Evolutionary conservation across 495 filamentous ascomycete genomes (phyloP), one percentile per base, ranked within the genome.

Genomic region (Hypoxylon lienhwacheense): DNA sequence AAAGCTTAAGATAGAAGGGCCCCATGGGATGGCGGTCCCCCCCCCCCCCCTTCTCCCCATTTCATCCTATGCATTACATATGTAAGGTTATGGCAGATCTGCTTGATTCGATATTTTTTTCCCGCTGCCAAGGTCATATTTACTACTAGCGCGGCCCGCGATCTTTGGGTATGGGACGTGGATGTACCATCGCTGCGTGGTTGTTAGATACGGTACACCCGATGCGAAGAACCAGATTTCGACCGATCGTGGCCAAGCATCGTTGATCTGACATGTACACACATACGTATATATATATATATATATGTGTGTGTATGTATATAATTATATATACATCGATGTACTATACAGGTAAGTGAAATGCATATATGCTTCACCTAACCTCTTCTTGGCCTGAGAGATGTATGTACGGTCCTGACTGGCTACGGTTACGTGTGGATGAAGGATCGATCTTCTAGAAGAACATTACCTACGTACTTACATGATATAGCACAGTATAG

Each of bases 221-320:
- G n/a, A 34, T 51, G 10, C 15, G 26, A 24, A 35, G 45, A 51
- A 44, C 57, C 57, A 55, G 47, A 61, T 35, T 55, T 47, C 14
- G 43, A 34, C 51, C 40, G 52, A 55, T 61, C 51, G 57, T 54
- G 56, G 57, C 50, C 21, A 31, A 12, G 5, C 17, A 61, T n/a
- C n/a, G n/a, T n/a, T n/a, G n/a, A n/a, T 55, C 51, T 55, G 51
- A 47, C 33, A 54, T 45, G 22, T 35, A 20, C 16, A 41, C 26
- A 39, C 32, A 25, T 47, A 53, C 5, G 33, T 20, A 19, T 46
- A 12, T 55, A 32, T 24, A 10, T 53, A 24, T 12, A 26, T 12
- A 51, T 8, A 41, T 26, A 26, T 8, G 7, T 29, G 22, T 31
- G n/a, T 31, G n/a, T n/a, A n/a, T n/a, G n/a, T n/a, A n/a, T n/a